A percentile compares a stretch with the other conserved stretches of the same genome.
phyloP scores from a whole-genome alignment of 352 stramenopile species.

The Pythium brassicae region DNA sequence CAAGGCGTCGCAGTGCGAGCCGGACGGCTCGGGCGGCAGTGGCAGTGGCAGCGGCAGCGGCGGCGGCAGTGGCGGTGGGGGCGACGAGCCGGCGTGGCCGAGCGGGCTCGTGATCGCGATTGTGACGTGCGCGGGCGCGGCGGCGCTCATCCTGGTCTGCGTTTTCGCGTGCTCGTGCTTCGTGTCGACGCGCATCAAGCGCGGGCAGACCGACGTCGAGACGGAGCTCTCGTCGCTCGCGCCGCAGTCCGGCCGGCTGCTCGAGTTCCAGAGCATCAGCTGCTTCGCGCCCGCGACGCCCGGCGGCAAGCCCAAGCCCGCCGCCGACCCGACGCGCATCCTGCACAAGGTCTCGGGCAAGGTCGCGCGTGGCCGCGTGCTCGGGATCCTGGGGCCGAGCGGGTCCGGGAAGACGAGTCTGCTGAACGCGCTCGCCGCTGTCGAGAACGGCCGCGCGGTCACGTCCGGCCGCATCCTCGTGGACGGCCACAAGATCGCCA shows the following conservation, averaged over 20 bases:
- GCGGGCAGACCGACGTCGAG: conserved; percentile 24
- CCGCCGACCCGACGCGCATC: conserved; percentile 29
- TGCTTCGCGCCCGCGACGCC: conserved; percentile 23
- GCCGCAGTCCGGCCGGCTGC: conserved; percentile 29
- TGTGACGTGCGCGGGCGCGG: conserved; percentile 22
- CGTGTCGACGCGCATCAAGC: conserved; percentile 23
- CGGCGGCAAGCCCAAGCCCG: not conserved
- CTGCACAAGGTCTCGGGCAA: conserved; percentile 55
- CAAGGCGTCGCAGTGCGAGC: conserved; percentile 58
- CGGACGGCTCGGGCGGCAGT: conserved; percentile 20
- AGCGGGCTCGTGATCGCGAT: conserved; percentile 32
- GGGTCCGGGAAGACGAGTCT: conserved; percentile 84
- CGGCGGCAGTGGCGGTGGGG: conserved; percentile 20
- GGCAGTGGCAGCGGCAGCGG: conserved; percentile 9
- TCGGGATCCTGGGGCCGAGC: conserved; percentile 69
- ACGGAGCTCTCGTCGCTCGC: conserved; percentile 43
- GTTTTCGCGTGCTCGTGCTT: conserved; percentile 37
- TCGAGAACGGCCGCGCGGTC: conserved; percentile 55
- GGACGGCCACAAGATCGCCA: conserved; percentile 47
- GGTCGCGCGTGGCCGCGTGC: conserved; percentile 50
- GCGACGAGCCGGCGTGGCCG: conserved; percentile 17
- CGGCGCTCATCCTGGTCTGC: conserved; percentile 22
- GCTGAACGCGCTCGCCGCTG: conserved; percentile 67
- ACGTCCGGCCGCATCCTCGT: conserved; percentile 59
- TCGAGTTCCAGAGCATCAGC: conserved; percentile 59